A percentile compares a stretch with the other conserved stretches of the same genome.
phyloP scores from a whole-genome alignment of 1,139 yeast species.

The Geotrichum carabidarum region DNA sequence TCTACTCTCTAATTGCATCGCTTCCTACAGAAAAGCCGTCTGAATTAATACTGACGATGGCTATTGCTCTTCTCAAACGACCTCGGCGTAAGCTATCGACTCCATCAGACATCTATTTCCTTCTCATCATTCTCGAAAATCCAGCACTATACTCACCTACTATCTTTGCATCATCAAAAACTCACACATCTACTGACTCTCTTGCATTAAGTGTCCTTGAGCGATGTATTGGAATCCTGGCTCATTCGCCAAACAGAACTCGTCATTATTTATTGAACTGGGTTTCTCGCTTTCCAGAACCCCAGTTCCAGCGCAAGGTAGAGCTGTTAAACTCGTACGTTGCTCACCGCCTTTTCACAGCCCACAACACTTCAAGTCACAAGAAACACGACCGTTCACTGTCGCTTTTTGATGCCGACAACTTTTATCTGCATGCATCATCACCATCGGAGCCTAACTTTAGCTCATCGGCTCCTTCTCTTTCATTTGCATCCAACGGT shows the following conservation, averaged over 20 bases:
- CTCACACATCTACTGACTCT: conserved; percentile 19
- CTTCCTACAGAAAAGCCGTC: conserved; percentile 24
- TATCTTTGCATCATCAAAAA: conserved; percentile 21
- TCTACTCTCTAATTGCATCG: conserved; percentile 25
- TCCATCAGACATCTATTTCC: conserved; percentile 29
- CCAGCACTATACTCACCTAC: conserved; percentile 31
- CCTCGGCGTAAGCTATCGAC: conserved; percentile 26
- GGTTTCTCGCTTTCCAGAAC: conserved; percentile 44
- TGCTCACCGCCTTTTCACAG: conserved; percentile 34
- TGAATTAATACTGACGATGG: conserved; percentile 24
- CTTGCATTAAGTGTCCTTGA: conserved; percentile 61
- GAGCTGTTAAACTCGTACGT: conserved; percentile 39
- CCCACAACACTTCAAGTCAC: conserved; percentile 18
- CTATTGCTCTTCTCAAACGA: conserved; percentile 29
- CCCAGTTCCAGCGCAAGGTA: conserved; percentile 30
- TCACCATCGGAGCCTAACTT: background rate
- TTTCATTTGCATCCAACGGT: background rate
- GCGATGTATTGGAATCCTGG: conserved; percentile 59
- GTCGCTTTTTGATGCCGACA: background rate
- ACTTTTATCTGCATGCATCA: background rate
- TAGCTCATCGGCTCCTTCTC: background rate
- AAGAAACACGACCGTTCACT: background rate
- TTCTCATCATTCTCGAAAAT: conserved; percentile 34
- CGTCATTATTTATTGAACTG: conserved; percentile 52
- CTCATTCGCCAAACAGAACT: conserved; percentile 45